Conservation (phyloP, 805 yeast species). For the Isabelozyma gotoi region DNA sequence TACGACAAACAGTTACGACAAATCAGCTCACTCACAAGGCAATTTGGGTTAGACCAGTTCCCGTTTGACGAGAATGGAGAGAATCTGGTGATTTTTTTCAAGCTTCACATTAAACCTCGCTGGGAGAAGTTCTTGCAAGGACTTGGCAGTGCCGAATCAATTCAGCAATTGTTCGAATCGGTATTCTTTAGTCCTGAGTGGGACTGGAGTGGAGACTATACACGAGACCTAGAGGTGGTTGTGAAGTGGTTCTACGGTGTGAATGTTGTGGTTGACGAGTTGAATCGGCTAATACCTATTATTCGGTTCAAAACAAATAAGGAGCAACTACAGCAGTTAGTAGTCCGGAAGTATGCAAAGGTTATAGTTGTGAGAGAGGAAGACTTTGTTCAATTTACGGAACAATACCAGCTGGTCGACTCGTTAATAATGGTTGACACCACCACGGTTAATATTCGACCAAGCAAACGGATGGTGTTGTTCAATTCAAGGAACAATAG, state of each 20-base stretch:
- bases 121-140: constrained; percentile 13
- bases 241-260: constrained; percentile 2
- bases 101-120: constrained; percentile 14
- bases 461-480: neutral
- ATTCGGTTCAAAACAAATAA: constrained; percentile 3
- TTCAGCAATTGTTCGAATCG: neutral
- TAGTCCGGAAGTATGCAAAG: neutral
- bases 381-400: neutral
- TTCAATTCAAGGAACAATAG: neutral
- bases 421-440: neutral
- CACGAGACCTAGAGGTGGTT: constrained; percentile 1
- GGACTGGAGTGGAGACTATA: neutral
- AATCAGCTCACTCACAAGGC: constrained; percentile 5
- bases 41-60: constrained; percentile 11
- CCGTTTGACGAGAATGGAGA: constrained; percentile 13
- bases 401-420: neutral
- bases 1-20: constrained; percentile 1
- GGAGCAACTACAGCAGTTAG: neutral
- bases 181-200: too few species aligned
- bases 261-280: constrained; percentile 2
- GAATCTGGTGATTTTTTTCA: constrained; percentile 17
- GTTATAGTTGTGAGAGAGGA: neutral
- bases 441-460: neutral
- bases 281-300: constrained; percentile 6
- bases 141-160: neutral